Conservation (phyloP, 306 rosid species). For the Pueraria montana region DNA sequence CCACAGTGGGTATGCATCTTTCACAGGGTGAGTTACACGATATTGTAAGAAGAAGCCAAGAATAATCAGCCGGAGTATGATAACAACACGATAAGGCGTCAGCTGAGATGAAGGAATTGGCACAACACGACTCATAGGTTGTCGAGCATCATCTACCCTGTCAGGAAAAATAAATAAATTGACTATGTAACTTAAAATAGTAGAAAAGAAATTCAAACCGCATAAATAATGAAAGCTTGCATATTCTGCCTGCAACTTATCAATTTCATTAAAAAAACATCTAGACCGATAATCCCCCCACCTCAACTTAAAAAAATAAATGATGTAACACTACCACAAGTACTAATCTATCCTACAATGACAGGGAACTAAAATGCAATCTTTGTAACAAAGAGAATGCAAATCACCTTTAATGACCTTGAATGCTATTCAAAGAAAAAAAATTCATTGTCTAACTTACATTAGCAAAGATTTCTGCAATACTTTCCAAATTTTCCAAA, state of each 20-base stretch:
- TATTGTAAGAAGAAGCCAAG: constrained; percentile 94
- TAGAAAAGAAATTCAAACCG: constrained; percentile 30
- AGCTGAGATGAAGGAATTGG: constrained; percentile 88
- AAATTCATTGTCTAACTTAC: neutral
- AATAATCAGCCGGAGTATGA: constrained; percentile 93
- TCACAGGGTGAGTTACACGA: constrained; percentile 97
- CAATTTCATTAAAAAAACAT: neutral
- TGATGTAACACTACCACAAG: constrained; percentile 6
- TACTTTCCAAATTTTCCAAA: constrained; percentile 18
- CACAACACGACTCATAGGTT: constrained; percentile 93
- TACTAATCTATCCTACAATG: neutral
- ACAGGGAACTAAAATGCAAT: neutral
- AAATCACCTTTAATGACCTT: neutral
- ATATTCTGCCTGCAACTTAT: neutral
- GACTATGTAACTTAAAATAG: constrained; percentile 29
- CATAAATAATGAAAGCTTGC: constrained; percentile 34
- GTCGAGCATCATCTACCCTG: constrained; percentile 98
- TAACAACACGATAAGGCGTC: constrained; percentile 95
- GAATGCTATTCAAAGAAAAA: constrained; percentile 23
- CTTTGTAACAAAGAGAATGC: constrained; percentile 16
- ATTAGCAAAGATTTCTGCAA: constrained; percentile 6
- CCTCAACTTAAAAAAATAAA: neutral
- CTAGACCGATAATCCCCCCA: neutral
- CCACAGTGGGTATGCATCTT: constrained; percentile 94
- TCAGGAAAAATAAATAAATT: constrained; percentile 34